phyloP scores from a whole-genome alignment of 306 rosid genomes.

The Cucurbita pepo region DNA sequence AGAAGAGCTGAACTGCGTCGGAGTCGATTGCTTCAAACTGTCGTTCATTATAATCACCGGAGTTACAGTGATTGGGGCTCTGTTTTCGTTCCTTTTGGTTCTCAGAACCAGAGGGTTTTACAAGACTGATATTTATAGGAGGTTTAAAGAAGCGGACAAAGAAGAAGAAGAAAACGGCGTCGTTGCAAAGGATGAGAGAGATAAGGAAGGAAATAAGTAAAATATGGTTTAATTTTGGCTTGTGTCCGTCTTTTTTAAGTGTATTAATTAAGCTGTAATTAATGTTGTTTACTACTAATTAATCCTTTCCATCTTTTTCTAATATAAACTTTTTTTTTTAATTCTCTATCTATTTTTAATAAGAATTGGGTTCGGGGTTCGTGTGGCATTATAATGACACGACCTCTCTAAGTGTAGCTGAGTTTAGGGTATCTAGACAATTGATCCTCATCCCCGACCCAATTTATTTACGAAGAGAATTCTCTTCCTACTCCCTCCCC shows the following conservation, averaged over 20 bases:
- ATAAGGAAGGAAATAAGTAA: not conserved
- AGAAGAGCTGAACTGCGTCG: not conserved
- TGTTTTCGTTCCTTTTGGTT: conserved; percentile 6
- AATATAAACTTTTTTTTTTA: no score
- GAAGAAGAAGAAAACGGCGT: not conserved
- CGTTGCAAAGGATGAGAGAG: not conserved
- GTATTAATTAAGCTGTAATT: not conserved
- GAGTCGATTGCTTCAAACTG: conserved; percentile 1
- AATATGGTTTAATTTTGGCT: not conserved
- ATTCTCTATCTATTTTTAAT: no score
- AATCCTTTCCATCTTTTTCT: not conserved
- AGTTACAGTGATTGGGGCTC: not conserved
- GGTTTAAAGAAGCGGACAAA: not conserved
- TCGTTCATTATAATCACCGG: conserved; percentile 8
- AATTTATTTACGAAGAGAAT: no score
- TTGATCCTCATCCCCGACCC: no score
- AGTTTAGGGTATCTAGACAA: no score
- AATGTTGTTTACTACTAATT: not conserved
- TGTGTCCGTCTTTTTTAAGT: not conserved
- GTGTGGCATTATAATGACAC: no score
- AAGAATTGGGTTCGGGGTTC: no score
- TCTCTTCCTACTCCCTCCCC: no score
- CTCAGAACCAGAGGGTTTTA: conserved; percentile 2
- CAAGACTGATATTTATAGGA: not conserved
- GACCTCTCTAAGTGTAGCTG: no score